Evolutionary conservation across 108 stramenopile species (phyloP).

Genomic region (Nitzschia sp.): DNA sequence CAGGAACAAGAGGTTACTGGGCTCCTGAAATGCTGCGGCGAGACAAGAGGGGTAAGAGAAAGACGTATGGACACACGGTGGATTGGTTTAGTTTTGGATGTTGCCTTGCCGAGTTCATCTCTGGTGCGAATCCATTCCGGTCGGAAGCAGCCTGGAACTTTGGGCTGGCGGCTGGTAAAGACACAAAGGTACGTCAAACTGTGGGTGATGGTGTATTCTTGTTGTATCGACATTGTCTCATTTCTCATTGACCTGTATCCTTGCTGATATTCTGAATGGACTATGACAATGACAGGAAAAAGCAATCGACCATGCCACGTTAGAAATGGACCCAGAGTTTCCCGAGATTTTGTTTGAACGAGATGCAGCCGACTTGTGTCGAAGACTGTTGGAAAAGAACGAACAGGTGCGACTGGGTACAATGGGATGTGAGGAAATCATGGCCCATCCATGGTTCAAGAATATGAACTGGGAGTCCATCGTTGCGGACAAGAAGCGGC

Average conservation of each 20-base stretch:
- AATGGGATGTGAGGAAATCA: conserved; percentile 85
- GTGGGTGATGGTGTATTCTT: too few relatives aligned
- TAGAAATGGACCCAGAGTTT: conserved; percentile 89
- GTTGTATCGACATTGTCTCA: conserved; percentile 3
- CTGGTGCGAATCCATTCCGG: conserved; percentile 90
- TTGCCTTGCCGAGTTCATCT: conserved; percentile 91
- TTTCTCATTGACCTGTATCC: background rate
- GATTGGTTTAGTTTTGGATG: conserved; percentile 97
- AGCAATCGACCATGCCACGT: conserved; percentile 79
- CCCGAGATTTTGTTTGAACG: conserved; percentile 62
- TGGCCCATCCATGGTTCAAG: conserved; percentile 91
- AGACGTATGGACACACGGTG: conserved; percentile 80
- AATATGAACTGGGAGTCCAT: conserved; percentile 83
- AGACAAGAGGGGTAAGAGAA: conserved; percentile 79
- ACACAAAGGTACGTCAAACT: conserved; percentile 62
- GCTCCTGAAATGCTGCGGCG: conserved; percentile 94
- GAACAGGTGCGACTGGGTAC: conserved; percentile 76
- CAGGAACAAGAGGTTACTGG: conserved; percentile 92
- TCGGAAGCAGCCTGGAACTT: conserved; percentile 84
- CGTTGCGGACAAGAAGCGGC: conserved; percentile 60
- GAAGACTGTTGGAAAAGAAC: conserved; percentile 75
- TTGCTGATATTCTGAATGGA: background rate
- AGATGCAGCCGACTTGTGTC: conserved; percentile 79
- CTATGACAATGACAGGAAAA: conserved; percentile 64
- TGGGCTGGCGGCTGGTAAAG: conserved; percentile 70